These are phyloP conservation scores for Rhododendron griersonianum DNA, from an alignment of 148 eudicot species.

Conservation along the genomic window DNA sequence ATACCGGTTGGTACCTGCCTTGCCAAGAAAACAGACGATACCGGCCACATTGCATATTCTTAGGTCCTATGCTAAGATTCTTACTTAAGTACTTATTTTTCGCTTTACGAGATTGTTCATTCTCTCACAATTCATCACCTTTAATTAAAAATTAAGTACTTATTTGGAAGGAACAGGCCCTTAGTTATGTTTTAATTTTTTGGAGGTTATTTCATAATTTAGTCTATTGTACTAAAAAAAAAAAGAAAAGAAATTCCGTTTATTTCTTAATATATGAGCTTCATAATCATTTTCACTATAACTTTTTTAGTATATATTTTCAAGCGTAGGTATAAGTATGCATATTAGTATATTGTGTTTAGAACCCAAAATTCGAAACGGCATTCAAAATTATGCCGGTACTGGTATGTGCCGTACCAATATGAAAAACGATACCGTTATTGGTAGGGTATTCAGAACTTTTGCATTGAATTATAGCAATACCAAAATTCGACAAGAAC, in stretches of 20 bases:
- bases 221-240: neutral
- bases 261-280: no score
- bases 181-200: no score
- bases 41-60: neutral
- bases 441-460: neutral
- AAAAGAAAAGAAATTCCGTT: no score
- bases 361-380: neutral
- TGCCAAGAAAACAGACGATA: neutral
- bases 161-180: no score
- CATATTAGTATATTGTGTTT: no score
- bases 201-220: neutral
- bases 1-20: neutral
- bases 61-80: no score
- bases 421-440: no score
- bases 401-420: neutral
- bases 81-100: no score
- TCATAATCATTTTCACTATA: neutral
- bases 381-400: no score
- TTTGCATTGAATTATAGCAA: neutral
- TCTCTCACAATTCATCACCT: no score
- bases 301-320: neutral
- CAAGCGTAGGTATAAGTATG: neutral
- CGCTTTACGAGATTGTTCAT: no score
- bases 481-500: neutral
- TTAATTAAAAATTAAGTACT: no score